Conservation (phyloP, 257 asterid genomes). For the Solanum medicagineum region DNA sequence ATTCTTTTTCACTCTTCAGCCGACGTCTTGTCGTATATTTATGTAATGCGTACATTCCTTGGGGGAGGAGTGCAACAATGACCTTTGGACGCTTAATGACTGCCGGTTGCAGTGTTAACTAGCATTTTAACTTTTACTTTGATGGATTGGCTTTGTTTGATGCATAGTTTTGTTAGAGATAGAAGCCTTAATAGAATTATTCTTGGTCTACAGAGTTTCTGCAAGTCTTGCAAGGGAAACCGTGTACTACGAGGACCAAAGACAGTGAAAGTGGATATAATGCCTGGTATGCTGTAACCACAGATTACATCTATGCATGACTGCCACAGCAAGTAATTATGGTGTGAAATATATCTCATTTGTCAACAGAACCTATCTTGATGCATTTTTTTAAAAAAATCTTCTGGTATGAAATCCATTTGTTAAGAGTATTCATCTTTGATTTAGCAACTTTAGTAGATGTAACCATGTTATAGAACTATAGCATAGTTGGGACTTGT, state of each 20-base stretch:
- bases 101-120: neutral
- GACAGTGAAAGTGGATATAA: conserved; percentile 57
- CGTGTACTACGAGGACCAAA: conserved; percentile 60
- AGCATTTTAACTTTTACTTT: neutral
- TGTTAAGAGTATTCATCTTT: neutral
- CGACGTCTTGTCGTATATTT: neutral
- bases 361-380: neutral
- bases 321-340: neutral
- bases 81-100: neutral
- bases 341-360: neutral
- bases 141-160: neutral
- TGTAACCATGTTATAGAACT: neutral
- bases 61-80: neutral
- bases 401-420: neutral
- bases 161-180: neutral
- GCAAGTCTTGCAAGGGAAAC: conserved; percentile 84
- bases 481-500: neutral
- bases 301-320: neutral
- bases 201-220: conserved; percentile 41
- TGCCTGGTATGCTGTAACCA: conserved; percentile 46
- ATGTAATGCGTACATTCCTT: neutral
- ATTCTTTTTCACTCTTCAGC: neutral
- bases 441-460: neutral
- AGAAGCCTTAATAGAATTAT: neutral
- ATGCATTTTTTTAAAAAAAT: neutral